These are phyloP conservation scores for Beauveria sp. DNA, from an alignment of 2,329 filamentous ascomycete species.

Conservation along the genomic window DNA sequence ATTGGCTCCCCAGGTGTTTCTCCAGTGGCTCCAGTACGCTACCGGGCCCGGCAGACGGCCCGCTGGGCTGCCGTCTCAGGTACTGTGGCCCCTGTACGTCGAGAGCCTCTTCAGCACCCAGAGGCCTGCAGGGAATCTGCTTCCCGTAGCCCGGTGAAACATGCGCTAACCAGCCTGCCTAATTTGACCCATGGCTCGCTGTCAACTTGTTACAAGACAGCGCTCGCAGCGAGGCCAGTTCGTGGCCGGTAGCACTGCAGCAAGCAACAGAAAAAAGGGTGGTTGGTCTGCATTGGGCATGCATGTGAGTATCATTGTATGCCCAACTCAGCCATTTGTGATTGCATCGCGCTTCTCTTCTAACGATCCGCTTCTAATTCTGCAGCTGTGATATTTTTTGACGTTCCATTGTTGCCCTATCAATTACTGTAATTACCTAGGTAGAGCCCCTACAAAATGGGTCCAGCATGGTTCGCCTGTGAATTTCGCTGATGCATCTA, in stretches of 20 bases:
- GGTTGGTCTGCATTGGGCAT: slow-evolving; percentile 8
- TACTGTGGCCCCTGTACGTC: not conserved
- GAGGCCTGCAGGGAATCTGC: not conserved
- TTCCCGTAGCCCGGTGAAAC: not conserved
- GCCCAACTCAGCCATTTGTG: not conserved
- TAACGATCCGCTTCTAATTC: not conserved
- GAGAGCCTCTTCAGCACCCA: not conserved
- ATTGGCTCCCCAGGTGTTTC: not conserved
- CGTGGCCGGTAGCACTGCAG: not conserved
- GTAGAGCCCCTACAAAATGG: slow-evolving; percentile 10
- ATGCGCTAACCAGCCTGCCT: not conserved
- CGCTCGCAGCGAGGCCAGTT: not conserved
- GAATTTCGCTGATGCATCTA: slow-evolving; percentile 11
- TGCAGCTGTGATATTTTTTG: not conserved
- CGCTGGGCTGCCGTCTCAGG: not conserved
- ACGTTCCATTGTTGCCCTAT: not conserved
- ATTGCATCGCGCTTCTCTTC: not conserved
- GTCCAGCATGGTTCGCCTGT: not conserved
- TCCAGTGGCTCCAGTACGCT: not conserved
- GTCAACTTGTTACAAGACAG: not conserved
- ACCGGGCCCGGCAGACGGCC: slow-evolving; percentile 5
- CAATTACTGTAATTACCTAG: not conserved
- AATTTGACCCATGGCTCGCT: not conserved
- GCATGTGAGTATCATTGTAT: not conserved
- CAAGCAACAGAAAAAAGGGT: not conserved